Evolutionary conservation across 768 basidiomycete species (phyloP), one percentile per base, ranked within the genome.

Genomic region (Phallus indusiatus): DNA sequence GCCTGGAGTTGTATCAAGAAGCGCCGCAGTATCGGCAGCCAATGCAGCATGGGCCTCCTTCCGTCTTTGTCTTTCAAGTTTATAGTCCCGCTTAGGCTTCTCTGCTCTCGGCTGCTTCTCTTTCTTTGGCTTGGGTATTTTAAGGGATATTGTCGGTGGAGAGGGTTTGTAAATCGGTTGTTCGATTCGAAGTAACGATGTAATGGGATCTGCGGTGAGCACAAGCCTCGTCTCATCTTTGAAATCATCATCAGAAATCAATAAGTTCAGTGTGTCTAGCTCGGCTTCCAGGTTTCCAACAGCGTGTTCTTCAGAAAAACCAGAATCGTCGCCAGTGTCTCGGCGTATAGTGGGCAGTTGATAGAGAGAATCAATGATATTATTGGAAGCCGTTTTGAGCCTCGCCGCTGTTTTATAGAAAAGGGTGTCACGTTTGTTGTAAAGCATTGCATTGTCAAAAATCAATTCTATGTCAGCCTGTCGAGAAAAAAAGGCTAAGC

Each of bases 401-500:
- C 81, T 74, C 16, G 76, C 70, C 0, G 95, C 94, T 5, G 79
- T 72, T 65, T 82, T 86, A 73, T 90, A 81, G 67, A 84, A 84
- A 0, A 77, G 63, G 0, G 87, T 84, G n/a, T 83, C 86, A 0
- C 81, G 72, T 62, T 83, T 81, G 69, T 99, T 97, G 71, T 97
- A 99, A 7, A 81, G 69, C 48, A 90, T 79, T 1, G 94, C 94
- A 65, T 98, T 99, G 58, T 83, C 76, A 24, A 91, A 71, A 16
- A 98, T 91, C 16, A 98, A 81, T 35, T 81, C 71, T n/a, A 94
- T 74, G 67, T 99, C 95, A 54, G 80, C 75, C 90, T 93, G 56
- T 5, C 50, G 59, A 4, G 59, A 4, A 9, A 47, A 33, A 36
- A 12, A 36, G 36, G 62, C 61, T 24, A 33, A n/a, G 16, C 34